A percentile compares a stretch with the other conserved stretches of the same genome.
Evolutionary conservation across 1,284 basidiomycete species (phyloP).

Genomic region (Pterulicium gracile): DNA sequence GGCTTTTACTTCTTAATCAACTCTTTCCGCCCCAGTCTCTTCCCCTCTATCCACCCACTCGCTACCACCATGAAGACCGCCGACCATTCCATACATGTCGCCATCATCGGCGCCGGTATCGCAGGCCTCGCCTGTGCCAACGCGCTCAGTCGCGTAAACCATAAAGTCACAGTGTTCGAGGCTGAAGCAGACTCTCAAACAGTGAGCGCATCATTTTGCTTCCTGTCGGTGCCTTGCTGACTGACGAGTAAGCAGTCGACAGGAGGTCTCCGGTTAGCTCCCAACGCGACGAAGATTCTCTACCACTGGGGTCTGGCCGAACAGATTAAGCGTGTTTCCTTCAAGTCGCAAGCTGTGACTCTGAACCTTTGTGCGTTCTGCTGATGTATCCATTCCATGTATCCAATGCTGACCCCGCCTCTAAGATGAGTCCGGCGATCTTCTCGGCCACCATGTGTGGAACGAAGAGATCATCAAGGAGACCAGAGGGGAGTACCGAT

Average conservation of each 20-base stretch:
- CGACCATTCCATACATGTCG: constrained; percentile 28
- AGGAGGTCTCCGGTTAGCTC: constrained; percentile 38
- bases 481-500: constrained; percentile 41
- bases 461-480: constrained; percentile 42
- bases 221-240: background rate
- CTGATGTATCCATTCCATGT: background rate
- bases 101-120: constrained; percentile 40
- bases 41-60: background rate
- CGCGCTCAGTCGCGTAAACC: constrained; percentile 42
- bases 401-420: constrained; percentile 1
- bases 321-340: constrained; percentile 23
- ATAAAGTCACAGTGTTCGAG: constrained; percentile 44
- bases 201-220: constrained; percentile 18
- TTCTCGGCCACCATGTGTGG: constrained; percentile 42
- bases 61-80: constrained; percentile 9
- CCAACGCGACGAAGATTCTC: constrained; percentile 46
- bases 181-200: constrained; percentile 21
- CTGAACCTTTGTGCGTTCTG: constrained; percentile 25
- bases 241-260: constrained; percentile 15
- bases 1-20: background rate
- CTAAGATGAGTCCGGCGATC: constrained; percentile 33
- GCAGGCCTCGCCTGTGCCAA: constrained; percentile 44
- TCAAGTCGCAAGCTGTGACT: constrained; percentile 28
- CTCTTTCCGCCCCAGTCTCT: background rate
- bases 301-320: constrained; percentile 42